Evolutionary conservation across 169 alveolate genomes (phyloP).

Genomic region (Blepharisma undulans): DNA sequence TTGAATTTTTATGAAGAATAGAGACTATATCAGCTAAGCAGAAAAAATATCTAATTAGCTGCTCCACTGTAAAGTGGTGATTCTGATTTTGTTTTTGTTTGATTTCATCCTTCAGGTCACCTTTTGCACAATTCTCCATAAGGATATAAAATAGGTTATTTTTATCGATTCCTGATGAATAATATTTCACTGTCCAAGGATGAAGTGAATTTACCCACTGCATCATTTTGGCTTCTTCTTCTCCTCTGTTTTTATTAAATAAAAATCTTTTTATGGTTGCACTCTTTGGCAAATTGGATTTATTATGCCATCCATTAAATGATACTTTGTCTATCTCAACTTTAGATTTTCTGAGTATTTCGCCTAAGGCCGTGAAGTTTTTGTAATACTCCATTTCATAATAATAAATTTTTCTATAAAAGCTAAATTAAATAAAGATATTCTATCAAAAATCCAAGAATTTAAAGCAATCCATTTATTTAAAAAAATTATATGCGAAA

Average conservation of each 20-base stretch:
- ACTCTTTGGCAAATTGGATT: not conserved
- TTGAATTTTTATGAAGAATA: slow-evolving; percentile 77
- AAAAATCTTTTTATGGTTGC: not conserved
- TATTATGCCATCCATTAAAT: not conserved
- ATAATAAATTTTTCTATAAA: no score
- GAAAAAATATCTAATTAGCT: slow-evolving; percentile 78
- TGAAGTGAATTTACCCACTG: not conserved
- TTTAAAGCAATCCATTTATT: not conserved
- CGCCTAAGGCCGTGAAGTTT: not conserved
- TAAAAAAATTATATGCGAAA: not conserved
- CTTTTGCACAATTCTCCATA: slow-evolving; percentile 13
- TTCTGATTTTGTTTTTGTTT: not conserved
- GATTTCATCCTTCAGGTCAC: not conserved
- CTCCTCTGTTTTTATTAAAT: not conserved
- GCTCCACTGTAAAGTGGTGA: slow-evolving; percentile 72
- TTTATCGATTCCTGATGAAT: not conserved
- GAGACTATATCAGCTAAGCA: slow-evolving; percentile 80
- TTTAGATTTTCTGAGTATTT: not conserved
- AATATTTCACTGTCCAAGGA: not conserved
- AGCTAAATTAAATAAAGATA: no score
- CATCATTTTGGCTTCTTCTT: not conserved
- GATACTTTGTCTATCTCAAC: not conserved
- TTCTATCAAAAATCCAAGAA: no score
- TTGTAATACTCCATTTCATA: not conserved
- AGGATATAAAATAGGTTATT: not conserved